Base-by-base conservation (phyloP, 2,329 filamentous ascomycete species). In the Cladosporium velox region DNA sequence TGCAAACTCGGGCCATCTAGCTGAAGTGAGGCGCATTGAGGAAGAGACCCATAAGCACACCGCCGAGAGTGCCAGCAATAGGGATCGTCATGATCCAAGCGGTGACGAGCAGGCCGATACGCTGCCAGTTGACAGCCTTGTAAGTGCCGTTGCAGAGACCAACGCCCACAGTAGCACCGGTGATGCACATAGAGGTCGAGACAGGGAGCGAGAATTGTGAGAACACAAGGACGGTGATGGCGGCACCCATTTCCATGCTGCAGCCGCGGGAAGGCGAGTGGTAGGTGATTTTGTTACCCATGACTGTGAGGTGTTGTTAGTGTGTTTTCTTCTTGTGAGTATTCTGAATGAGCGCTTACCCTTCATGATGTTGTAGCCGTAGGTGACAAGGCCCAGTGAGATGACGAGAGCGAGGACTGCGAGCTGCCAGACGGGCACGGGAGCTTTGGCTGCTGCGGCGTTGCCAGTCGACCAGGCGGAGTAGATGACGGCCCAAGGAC, bases 371-470 rank as follows among this genome's bases (percentile, higher is more conserved):
- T 88, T 86, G 76, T 88, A 88, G 1, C 86, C 86, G 69, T 87
- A 88, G 32, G 85, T 87, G 82, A 85, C 86, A 66, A 88, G 80
- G 67, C 86, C 86, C 55, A 87, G 74, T 58, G 83, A 82, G 52
- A 88, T 84, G 67, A 77, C 79, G 4, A 77, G 76, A 73, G 84
- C 84, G 14, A 91, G 80, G 21, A 93, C 88, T 60, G 88, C 91
- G 64, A 93, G 84, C 78, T 92, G 90, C 91, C 91, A 94, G 55
- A 90, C 74, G 3, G 89, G 88, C 0, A 93, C 90, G 0, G 84
- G 77, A 3, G 87, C 85, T 79, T 91, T 91, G 70, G 87, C 78
- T 2, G 81, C 80, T 1, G 87, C 74, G 14, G 73, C 70, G 0
- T 71, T 73, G 2, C 84, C 85, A 0, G 79, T 81, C 35, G 78